Conservation (phyloP, 768 basidiomycete genomes). For the Clathrus columnatus region DNA sequence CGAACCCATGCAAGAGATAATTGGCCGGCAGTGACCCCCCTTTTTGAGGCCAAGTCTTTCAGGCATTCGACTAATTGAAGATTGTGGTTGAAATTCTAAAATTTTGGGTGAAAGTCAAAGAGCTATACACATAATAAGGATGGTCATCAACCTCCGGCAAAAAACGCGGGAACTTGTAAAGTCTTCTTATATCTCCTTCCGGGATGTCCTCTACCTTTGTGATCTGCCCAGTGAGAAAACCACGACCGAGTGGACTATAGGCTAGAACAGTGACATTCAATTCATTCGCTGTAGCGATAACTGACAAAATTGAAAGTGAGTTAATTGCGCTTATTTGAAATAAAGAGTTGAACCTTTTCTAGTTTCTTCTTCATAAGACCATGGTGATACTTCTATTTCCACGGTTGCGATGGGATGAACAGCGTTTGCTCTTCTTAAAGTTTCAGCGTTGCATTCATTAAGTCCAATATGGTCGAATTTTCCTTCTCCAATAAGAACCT, state of each 20-base stretch:
- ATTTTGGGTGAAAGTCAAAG: neutral
- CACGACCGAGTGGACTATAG: conserved; percentile 51
- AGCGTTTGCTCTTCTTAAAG: conserved; percentile 40
- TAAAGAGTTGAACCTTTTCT: conserved; percentile 27
- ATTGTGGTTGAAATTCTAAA: conserved; percentile 33
- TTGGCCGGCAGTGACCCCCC: conserved; percentile 32
- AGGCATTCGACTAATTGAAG: conserved; percentile 34
- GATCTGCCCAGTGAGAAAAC: conserved; percentile 44
- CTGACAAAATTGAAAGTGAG: conserved; percentile 21
- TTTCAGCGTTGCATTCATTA: conserved; percentile 43
- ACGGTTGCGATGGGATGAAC: conserved; percentile 48
- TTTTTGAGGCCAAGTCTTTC: conserved; percentile 31
- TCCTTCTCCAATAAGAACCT: conserved; percentile 41
- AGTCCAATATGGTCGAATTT: conserved; percentile 53
- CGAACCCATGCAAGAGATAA: conserved; percentile 35
- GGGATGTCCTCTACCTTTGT: conserved; percentile 30
- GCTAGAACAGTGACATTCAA: conserved; percentile 51
- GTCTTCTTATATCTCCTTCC: conserved; percentile 28
- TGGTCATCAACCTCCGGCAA: too few species aligned
- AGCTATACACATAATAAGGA: too few species aligned
- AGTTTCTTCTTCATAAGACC: conserved; percentile 46
- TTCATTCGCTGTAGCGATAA: conserved; percentile 45
- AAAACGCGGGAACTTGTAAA: conserved; percentile 13
- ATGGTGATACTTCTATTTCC: conserved; percentile 62
- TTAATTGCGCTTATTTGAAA: neutral